These are phyloP conservation scores for Antitrichia curtipendula DNA, from an alignment of 225 moss, liverwort and hornwort genomes.

Conservation along the genomic window DNA sequence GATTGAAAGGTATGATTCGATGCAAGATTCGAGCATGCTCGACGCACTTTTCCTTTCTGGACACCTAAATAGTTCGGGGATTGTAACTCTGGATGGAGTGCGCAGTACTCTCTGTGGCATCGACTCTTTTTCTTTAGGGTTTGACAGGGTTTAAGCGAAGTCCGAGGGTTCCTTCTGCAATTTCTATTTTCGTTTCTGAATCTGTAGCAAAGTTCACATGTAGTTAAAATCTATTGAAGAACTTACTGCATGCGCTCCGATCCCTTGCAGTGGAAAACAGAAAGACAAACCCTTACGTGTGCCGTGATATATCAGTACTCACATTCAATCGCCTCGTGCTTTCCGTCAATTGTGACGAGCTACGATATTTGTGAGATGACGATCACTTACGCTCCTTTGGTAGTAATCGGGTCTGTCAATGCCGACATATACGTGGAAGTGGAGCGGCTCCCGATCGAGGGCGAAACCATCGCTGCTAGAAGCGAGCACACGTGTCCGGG, in stretches of 20 bases:
- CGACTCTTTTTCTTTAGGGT: neutral
- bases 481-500: conserved; percentile 7
- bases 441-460: conserved; percentile 24
- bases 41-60: neutral
- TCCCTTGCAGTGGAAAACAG: neutral
- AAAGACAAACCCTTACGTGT: neutral
- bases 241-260: neutral
- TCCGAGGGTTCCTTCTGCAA: neutral
- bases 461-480: conserved; percentile 25
- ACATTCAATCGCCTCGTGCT: neutral
- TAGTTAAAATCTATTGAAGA: neutral
- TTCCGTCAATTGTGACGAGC: neutral
- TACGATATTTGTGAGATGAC: neutral
- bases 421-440: conserved; percentile 32
- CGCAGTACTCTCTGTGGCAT: neutral
- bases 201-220: neutral
- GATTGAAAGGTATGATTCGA: neutral
- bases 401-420: conserved; percentile 20
- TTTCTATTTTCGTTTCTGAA: neutral
- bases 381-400: neutral
- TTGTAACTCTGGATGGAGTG: neutral
- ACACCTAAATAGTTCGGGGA: neutral
- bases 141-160: neutral
- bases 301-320: neutral
- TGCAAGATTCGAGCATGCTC: neutral